Evolutionary conservation across 1,284 basidiomycete genomes (phyloP).

Genomic region (Melampsora americana): DNA sequence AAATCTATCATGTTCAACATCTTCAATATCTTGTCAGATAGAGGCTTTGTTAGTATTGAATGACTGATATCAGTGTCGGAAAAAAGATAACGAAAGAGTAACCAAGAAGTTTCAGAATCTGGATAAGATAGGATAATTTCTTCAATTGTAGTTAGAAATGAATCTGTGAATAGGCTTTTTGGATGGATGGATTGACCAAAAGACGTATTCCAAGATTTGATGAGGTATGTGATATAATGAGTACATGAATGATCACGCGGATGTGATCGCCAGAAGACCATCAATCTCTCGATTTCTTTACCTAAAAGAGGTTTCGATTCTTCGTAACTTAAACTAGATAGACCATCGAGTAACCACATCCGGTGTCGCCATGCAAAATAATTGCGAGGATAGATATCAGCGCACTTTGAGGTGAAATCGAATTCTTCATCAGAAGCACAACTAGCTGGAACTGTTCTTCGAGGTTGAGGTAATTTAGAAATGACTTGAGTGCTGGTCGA

Average conservation of each 20-base stretch:
- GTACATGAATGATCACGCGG: conserved; percentile 24
- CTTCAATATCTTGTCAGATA: not conserved
- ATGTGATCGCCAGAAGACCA: conserved; percentile 8
- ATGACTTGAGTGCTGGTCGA: not conserved
- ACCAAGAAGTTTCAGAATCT: conserved; percentile 18
- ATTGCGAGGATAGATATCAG: conserved; percentile 26
- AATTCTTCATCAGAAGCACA: conserved; percentile 9
- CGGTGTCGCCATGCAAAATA: conserved; percentile 37
- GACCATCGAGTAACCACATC: conserved; percentile 11
- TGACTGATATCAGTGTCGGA: not conserved
- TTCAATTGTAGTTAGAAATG: not conserved
- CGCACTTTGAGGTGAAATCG: conserved; percentile 6
- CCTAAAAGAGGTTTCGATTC: not conserved
- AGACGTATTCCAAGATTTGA: not conserved
- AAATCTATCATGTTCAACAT: not conserved
- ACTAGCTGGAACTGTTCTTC: not conserved
- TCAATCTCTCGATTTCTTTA: not conserved
- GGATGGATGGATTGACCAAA: not conserved
- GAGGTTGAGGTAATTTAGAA: not conserved
- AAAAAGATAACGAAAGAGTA: not conserved
- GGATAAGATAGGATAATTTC: conserved; percentile 2
- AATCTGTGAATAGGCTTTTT: not conserved
- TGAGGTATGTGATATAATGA: conserved; percentile 25
- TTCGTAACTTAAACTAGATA: not conserved
- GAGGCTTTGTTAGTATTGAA: not conserved